These are phyloP conservation scores for Chrysoporthe puriensis DNA, from an alignment of 2,329 filamentous ascomycete genomes.

Conservation along the genomic window DNA sequence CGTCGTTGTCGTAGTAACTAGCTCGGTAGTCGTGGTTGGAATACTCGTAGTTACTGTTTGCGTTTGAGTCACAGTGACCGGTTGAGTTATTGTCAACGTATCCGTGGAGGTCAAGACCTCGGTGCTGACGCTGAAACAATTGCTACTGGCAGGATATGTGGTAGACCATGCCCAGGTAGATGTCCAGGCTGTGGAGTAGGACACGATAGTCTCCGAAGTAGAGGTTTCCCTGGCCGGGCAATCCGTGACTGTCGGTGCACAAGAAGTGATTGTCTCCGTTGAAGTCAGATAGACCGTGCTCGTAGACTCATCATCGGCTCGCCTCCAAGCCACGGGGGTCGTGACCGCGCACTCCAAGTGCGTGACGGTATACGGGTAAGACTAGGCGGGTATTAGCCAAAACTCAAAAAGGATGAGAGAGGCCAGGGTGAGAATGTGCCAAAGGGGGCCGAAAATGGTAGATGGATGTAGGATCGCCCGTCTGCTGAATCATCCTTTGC, in stretches of 20 bases:
- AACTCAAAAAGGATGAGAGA: not conserved
- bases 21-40: constrained; percentile 3
- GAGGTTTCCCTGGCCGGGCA: constrained; percentile 16
- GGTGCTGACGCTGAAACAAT: not conserved
- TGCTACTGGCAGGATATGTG: not conserved
- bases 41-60: not conserved
- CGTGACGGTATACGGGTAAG: constrained; percentile 28
- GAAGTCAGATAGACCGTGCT: constrained; percentile 19
- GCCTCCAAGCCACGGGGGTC: constrained; percentile 8
- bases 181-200: not conserved
- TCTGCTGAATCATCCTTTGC: no score
- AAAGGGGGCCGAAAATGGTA: not conserved
- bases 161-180: not conserved
- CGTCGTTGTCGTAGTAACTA: not conserved
- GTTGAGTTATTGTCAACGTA: not conserved
- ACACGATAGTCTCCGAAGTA: not conserved
- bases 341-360: constrained; percentile 24
- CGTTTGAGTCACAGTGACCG: not conserved
- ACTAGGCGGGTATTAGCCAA: constrained; percentile 15
- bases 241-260: constrained; percentile 16
- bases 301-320: constrained; percentile 8
- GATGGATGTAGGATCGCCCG: not conserved
- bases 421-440: not conserved
- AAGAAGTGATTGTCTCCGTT: constrained; percentile 14
- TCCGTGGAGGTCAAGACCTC: constrained; percentile 7